Base-by-base conservation (phyloP, 495 filamentous ascomycete genomes). In the Hypoxylon lienhwacheense region DNA sequence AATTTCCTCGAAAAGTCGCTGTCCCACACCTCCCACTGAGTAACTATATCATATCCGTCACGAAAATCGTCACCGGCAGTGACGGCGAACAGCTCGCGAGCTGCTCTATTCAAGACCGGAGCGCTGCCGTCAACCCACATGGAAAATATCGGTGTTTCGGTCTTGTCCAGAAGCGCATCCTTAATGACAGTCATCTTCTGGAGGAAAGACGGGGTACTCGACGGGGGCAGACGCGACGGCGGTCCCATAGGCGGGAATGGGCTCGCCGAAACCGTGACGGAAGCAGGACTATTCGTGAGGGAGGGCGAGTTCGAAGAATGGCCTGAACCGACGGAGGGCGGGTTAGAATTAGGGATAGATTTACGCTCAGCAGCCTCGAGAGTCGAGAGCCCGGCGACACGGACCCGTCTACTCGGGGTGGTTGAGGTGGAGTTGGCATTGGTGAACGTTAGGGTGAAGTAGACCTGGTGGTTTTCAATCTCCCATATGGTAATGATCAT, bases 101-200 rank as follows among this genome's bases (percentile, higher is more conserved):
- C 75, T 17, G 85, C 84, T 59, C 71, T 76, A 54, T 90, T 90
- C 10, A 82, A 77, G 36, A 87, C 75, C 2, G 77, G 80, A 19
- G 88, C 75, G 37, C 80, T 84, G 28, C 80, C 79, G 55, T 89
- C 86, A 54, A 82, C 80, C 86, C 85, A 89, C 81, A 88, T 81
- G 10, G 83, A 81, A 17, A 88, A 73, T 12, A 87, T 80, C 6
- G 86, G 85, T 34, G 85, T 79, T 43, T 82, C 77, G 37, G 85
- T 85, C 28, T 78, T 80, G 55, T 89, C 83, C 4, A 89, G 68
- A 20, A 89, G 76, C 7, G 83, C 83, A 70, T 88, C 86, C 59
- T 88, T 88, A 74, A 89, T 78, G 39, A 80, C 70, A 21, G 73
- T 79, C 31, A 85, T 72, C 63, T 87, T 89, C 56, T 86, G 79